A percentile compares a stretch with the other conserved stretches of the same genome.
Evolutionary conservation across 1,139 yeast genomes (phyloP).

Genomic region (Scheffersomyces segobiensis): DNA sequence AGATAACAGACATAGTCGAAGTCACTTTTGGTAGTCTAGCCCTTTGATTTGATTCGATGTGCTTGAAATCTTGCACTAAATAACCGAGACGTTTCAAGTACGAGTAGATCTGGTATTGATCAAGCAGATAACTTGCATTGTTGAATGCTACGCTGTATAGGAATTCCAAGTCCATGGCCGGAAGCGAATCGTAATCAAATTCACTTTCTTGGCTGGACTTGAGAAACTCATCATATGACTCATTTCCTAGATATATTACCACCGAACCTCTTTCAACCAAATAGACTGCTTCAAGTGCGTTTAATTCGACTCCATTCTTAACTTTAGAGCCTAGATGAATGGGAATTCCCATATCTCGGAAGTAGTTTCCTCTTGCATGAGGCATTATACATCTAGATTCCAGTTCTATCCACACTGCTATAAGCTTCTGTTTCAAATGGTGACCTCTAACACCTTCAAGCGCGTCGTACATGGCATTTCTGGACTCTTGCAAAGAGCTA

Average conservation of each 20-base stretch:
- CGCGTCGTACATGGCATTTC: slow-evolving; percentile 74
- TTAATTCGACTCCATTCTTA: slow-evolving; percentile 43
- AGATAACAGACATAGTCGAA: neutral
- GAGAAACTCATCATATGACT: slow-evolving; percentile 10
- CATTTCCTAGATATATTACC: slow-evolving; percentile 45
- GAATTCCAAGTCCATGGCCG: slow-evolving; percentile 63
- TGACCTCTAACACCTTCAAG: slow-evolving; percentile 61
- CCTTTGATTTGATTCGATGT: neutral
- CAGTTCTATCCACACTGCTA: slow-evolving; percentile 48
- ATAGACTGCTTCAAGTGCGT: slow-evolving; percentile 71
- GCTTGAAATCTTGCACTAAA: slow-evolving; percentile 46
- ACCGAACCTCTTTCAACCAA: slow-evolving; percentile 83
- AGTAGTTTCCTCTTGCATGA: slow-evolving; percentile 69
- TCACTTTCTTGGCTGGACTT: slow-evolving; percentile 7
- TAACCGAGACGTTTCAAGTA: slow-evolving; percentile 80
- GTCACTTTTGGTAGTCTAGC: neutral
- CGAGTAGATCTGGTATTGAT: slow-evolving; percentile 69
- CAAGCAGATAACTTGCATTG: slow-evolving; percentile 33
- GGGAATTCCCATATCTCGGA: slow-evolving; percentile 70
- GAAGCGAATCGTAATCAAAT: slow-evolving; percentile 23
- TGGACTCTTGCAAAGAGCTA: slow-evolving; percentile 51
- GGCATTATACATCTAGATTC: slow-evolving; percentile 47
- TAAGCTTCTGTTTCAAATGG: slow-evolving; percentile 47
- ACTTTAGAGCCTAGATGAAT: slow-evolving; percentile 19
- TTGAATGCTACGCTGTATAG: slow-evolving; percentile 57